Evolutionary conservation across 768 basidiomycete genomes (phyloP).

Genomic region (Termitomyces sp.): DNA sequence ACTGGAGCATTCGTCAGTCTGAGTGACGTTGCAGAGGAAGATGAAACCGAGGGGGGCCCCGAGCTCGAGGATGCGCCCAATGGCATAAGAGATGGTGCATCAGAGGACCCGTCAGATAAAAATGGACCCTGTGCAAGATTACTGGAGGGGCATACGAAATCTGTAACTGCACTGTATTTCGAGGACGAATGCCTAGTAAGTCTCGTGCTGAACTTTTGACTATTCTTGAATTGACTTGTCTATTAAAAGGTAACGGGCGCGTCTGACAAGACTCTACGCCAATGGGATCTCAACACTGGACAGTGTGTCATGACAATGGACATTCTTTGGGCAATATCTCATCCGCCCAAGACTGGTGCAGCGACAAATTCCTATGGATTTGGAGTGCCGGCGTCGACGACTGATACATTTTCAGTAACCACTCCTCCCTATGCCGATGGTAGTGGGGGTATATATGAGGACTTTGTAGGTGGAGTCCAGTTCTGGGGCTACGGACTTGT

Average conservation of each 20-base stretch:
- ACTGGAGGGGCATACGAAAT: conserved; percentile 89
- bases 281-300: conserved; percentile 96
- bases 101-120: conserved; percentile 29
- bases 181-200: conserved; percentile 89
- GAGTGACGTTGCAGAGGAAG: conserved; percentile 63
- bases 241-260: conserved; percentile 86
- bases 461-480: conserved; percentile 96
- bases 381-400: conserved; percentile 36
- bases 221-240: conserved; percentile 14
- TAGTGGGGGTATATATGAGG: conserved; percentile 91
- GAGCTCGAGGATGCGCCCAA: conserved; percentile 33
- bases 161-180: conserved; percentile 91
- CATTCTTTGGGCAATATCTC: conserved; percentile 98
- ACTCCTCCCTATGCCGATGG: conserved; percentile 88
- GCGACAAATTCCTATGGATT: conserved; percentile 45
- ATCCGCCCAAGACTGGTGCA: conserved; percentile 52
- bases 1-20: conserved; percentile 52
- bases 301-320: conserved; percentile 99
- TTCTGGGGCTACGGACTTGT: conserved; percentile 99
- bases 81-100: conserved; percentile 34
- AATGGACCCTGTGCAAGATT: conserved; percentile 64
- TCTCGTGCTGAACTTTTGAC: conserved; percentile 5
- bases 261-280: conserved; percentile 95
- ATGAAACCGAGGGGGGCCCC: conserved; percentile 43
- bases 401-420: conserved; percentile 71